phyloP scores from a whole-genome alignment of 2,329 filamentous ascomycete genomes.

The Pyrenochaeta sp. region DNA sequence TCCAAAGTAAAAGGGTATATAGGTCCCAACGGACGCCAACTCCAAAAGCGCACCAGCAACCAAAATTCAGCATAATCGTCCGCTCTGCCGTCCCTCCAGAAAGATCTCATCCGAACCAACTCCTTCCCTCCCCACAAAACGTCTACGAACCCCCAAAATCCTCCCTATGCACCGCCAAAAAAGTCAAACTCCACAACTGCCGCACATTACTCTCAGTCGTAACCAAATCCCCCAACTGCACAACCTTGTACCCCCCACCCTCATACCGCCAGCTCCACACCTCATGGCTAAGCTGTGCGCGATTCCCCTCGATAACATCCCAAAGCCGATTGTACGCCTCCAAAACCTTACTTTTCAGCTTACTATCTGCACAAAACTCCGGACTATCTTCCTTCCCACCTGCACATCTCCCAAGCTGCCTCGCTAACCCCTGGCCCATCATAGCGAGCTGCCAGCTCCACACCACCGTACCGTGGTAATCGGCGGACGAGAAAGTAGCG shows the following conservation, averaged over 20 bases:
- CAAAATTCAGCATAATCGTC: too few species aligned
- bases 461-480: constrained; percentile 71
- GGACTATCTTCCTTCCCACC: constrained; percentile 16
- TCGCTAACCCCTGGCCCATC: constrained; percentile 68
- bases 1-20: too few species aligned
- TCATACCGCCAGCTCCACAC: constrained; percentile 70
- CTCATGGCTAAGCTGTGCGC: constrained; percentile 61
- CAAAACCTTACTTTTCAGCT: constrained; percentile 56
- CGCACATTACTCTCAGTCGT: constrained; percentile 63
- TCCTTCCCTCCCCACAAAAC: not conserved
- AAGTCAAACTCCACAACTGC: constrained; percentile 68
- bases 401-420: constrained; percentile 64
- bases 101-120: not conserved
- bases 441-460: constrained; percentile 73
- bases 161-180: constrained; percentile 62
- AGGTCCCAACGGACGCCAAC: too few species aligned
- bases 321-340: constrained; percentile 67
- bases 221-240: constrained; percentile 61
- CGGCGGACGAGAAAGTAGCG: constrained; percentile 63
- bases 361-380: constrained; percentile 60
- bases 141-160: constrained; percentile 10
- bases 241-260: constrained; percentile 58
- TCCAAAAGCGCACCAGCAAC: too few species aligned
- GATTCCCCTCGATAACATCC: constrained; percentile 67
- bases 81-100: too few species aligned